Conservation (phyloP, 2,329 filamentous ascomycete genomes). For the Chrysosporium keratinophilum region DNA sequence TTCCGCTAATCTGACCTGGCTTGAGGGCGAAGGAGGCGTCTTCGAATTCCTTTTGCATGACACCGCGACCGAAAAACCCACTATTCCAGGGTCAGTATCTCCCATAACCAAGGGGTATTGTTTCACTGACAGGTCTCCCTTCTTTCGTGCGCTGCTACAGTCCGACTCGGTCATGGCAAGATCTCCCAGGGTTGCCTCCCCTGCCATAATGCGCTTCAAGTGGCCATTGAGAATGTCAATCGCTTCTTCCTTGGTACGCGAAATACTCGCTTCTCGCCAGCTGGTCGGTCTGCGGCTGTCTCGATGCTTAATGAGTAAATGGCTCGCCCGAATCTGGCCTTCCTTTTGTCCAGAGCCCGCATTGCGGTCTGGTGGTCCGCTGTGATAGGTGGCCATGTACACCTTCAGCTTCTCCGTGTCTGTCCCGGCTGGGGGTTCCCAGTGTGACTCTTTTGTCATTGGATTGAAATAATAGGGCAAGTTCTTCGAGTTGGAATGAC, state of each 20-base stretch:
- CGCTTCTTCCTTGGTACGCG: slow-evolving; percentile 78
- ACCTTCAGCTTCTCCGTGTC: slow-evolving; percentile 86
- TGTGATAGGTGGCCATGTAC: slow-evolving; percentile 88
- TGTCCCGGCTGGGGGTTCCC: slow-evolving; percentile 82
- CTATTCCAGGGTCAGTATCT: slow-evolving; percentile 28
- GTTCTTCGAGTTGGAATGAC: slow-evolving; percentile 96
- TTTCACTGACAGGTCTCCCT: slow-evolving; percentile 63
- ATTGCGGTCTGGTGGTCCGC: slow-evolving; percentile 35
- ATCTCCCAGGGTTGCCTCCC: slow-evolving; percentile 62
- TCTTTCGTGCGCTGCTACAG: slow-evolving; percentile 89
- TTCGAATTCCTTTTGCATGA: slow-evolving; percentile 99
- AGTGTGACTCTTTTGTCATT: slow-evolving; percentile 74
- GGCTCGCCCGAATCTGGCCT: slow-evolving; percentile 86
- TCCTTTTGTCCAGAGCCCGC: slow-evolving; percentile 38
- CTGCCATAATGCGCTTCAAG: slow-evolving; percentile 63
- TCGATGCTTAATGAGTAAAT: slow-evolving; percentile 86
- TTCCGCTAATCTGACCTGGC: slow-evolving; percentile 71
- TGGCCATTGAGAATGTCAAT: slow-evolving; percentile 63
- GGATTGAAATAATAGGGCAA: slow-evolving; percentile 98
- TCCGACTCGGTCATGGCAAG: slow-evolving; percentile 84
- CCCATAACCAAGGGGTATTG: not conserved
- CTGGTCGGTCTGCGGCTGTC: slow-evolving; percentile 81
- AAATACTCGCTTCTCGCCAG: slow-evolving; percentile 87
- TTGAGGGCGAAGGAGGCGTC: slow-evolving; percentile 86
- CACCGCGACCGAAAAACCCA: slow-evolving; percentile 83